A percentile compares a stretch with the other conserved stretches of the same genome.
These are phyloP conservation scores for Cladorrhinum sp. DNA, from an alignment of 2,329 filamentous ascomycete species.

Conservation along the genomic window DNA sequence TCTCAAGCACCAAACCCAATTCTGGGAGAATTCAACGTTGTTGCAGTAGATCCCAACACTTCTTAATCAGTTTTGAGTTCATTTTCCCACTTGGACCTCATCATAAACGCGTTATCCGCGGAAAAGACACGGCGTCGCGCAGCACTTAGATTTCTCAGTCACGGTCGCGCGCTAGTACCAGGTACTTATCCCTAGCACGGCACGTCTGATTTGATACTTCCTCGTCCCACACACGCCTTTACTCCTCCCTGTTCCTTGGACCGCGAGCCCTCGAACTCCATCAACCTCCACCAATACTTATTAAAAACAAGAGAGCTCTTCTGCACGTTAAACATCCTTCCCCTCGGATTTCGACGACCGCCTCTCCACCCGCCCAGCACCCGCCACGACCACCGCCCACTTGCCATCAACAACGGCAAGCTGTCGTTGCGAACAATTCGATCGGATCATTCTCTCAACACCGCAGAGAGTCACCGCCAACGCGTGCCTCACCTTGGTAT, in stretches of 20 bases:
- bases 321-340: conserved; percentile 22
- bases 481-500: not conserved
- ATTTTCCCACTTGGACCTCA: not conserved
- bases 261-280: conserved; percentile 21
- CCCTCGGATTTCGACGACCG: conserved; percentile 20
- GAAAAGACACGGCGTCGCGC: not conserved
- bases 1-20: not conserved
- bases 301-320: conserved; percentile 29
- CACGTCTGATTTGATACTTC: conserved; percentile 28
- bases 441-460: conserved; percentile 1
- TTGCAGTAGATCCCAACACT: not conserved
- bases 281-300: conserved; percentile 30
- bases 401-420: conserved; percentile 16
- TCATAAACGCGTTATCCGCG: conserved; percentile 2
- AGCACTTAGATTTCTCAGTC: conserved; percentile 4
- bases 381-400: conserved; percentile 12
- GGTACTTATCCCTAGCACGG: conserved; percentile 26
- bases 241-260: conserved; percentile 19
- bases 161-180: conserved; percentile 21
- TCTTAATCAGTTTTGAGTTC: not conserved
- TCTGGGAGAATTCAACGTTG: not conserved
- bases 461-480: conserved; percentile 12
- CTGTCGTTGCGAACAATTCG: conserved; percentile 17
- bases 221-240: conserved; percentile 23
- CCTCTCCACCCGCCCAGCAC: conserved; percentile 13